Base-by-base conservation (phyloP, 1,139 yeast species). In the Suhomyces bolitotheri region DNA sequence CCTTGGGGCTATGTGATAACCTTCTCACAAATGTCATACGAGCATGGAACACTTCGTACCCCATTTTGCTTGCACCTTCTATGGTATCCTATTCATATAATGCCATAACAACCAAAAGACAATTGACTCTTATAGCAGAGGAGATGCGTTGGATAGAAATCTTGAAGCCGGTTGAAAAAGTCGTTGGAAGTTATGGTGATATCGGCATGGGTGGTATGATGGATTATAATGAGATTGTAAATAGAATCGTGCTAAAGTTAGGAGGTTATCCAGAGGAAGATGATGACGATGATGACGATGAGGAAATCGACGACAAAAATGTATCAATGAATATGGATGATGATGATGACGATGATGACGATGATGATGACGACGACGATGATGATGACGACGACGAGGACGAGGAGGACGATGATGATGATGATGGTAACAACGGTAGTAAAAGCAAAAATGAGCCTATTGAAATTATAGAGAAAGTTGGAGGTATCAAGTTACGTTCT, bases 171-270 rank as follows among this genome's bases (percentile, higher is more conserved):
- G 89, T 87, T 4, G 97, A 90, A 56, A 90, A 90, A 57, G 95
- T 90, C 7, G 85, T 86, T 40, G 95, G 95, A 19, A 80, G 89
- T 36, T 88, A 87, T 60, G 97, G 97, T 40, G 97, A 89, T 53
- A 89, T 90, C 43, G 97, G 96, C 22, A 86, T 84, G 90, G 92
- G 94, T 25, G 94, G 94, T 38, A 84, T 84, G 94, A 80, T 83
- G 82, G 92, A 84, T 53, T 82, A 84, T 76, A 86, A 87, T 60
- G 96, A 89, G 60, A 83, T 90, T 49, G 96, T 88, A 19, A 92
- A 88, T 53, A 80, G 78, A 53, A 78, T 87, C 42, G 95, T 87
- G 3, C 68, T 82, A 58, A 85, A 87, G 53, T 62, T 88, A 36
- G 96, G 96, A 27, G 95, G 96, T 0, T 86, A 86, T 58, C 96